Conservation (phyloP, 345 rosid species). For the Euphorbia peplus region DNA sequence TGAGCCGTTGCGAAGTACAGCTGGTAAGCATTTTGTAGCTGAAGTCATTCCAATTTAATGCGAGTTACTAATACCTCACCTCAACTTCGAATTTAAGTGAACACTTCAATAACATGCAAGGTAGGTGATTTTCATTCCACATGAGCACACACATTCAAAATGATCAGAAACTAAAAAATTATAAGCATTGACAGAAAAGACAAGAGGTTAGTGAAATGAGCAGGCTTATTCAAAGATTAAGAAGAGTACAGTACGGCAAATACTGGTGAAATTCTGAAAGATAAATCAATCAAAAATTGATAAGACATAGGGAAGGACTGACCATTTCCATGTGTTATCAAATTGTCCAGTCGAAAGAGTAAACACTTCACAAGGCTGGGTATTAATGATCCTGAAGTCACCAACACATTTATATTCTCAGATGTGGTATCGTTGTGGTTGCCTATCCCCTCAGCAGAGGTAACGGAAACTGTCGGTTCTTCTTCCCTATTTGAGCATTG, state of each 20-base stretch:
- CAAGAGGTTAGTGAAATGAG: background rate
- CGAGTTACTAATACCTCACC: background rate
- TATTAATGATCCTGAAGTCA: constrained; percentile 84
- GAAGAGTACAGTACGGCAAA: background rate
- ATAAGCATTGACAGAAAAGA: background rate
- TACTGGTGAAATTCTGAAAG: background rate
- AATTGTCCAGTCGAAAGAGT: constrained; percentile 61
- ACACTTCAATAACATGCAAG: background rate
- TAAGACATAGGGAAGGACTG: constrained; percentile 23
- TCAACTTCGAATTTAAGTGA: background rate
- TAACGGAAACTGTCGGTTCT: constrained; percentile 22
- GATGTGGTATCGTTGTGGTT: constrained; percentile 24
- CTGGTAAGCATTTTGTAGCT: background rate
- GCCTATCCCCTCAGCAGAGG: constrained; percentile 16
- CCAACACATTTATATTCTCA: constrained; percentile 58
- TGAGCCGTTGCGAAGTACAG: too few species aligned
- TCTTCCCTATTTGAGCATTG: constrained; percentile 54
- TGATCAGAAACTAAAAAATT: background rate
- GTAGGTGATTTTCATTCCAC: background rate
- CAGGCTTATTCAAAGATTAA: background rate
- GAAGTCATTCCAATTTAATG: background rate
- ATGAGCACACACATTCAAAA: background rate
- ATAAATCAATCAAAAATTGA: background rate
- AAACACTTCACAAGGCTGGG: constrained; percentile 90
- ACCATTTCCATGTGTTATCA: constrained; percentile 65